A percentile compares a stretch with the other conserved stretches of the same genome.
Conservation (phyloP, 176 grass and related monocot genomes). For the Lolium multiflorum region DNA sequence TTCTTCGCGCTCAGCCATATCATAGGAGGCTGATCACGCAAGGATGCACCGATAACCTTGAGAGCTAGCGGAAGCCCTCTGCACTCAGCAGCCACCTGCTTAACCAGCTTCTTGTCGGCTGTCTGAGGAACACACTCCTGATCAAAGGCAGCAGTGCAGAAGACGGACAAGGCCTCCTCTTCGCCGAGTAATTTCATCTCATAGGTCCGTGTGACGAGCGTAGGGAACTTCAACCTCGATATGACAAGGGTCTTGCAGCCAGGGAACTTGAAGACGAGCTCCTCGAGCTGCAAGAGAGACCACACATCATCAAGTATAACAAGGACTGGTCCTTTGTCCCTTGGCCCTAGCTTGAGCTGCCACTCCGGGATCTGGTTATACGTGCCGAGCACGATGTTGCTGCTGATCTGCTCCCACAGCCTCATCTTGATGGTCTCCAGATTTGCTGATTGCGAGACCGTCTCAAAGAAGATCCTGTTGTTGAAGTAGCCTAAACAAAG, state of each 20-base stretch:
- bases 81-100: slow-evolving; percentile 92
- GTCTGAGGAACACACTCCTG: slow-evolving; percentile 61
- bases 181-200: slow-evolving; percentile 87
- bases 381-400: slow-evolving; percentile 79
- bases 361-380: slow-evolving; percentile 93
- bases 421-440: slow-evolving; percentile 83
- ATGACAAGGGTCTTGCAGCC: slow-evolving; percentile 83
- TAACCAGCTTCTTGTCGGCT: slow-evolving; percentile 88
- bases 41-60: slow-evolving; percentile 84
- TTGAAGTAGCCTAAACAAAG: slow-evolving; percentile 76
- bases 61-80: slow-evolving; percentile 94
- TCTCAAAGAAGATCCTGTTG: slow-evolving; percentile 88
- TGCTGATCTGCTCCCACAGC: slow-evolving; percentile 87
- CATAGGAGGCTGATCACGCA: slow-evolving; percentile 82
- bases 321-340: slow-evolving; percentile 74
- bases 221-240: slow-evolving; percentile 89
- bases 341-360: slow-evolving; percentile 80
- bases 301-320: slow-evolving; percentile 94
- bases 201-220: slow-evolving; percentile 55
- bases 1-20: slow-evolving; percentile 98
- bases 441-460: slow-evolving; percentile 85
- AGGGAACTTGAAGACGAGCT: slow-evolving; percentile 84
- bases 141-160: slow-evolving; percentile 78
- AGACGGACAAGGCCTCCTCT: slow-evolving; percentile 82
- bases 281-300: slow-evolving; percentile 80